These are phyloP conservation scores for Rhytidiadelphus loreus DNA, from an alignment of 225 moss, liverwort and hornwort genomes.

Conservation along the genomic window DNA sequence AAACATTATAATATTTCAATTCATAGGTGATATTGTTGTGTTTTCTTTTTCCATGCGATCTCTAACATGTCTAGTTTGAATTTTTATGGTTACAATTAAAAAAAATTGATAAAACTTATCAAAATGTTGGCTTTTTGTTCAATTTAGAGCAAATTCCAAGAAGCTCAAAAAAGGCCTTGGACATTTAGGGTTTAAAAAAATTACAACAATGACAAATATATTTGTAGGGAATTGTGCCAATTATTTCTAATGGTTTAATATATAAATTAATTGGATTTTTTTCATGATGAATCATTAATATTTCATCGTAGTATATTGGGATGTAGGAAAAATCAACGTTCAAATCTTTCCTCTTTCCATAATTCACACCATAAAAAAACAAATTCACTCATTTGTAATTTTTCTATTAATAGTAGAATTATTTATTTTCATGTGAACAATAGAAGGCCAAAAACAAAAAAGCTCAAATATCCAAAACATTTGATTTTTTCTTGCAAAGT, in stretches of 20 bases:
- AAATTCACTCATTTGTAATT: neutral
- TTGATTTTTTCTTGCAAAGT: neutral
- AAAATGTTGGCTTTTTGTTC: too few relatives aligned
- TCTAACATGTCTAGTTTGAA: too few relatives aligned
- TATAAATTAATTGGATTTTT: neutral
- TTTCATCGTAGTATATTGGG: fast-evolving
- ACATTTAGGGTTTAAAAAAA: too few relatives aligned
- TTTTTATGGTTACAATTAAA: too few relatives aligned
- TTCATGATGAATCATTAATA: neutral
- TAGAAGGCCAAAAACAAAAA: neutral
- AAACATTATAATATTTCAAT: too few relatives aligned
- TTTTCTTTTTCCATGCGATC: too few relatives aligned
- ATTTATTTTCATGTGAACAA: neutral
- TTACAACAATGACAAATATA: neutral
- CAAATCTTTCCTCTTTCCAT: neutral
- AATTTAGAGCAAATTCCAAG: too few relatives aligned
- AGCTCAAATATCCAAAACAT: fast-evolving
- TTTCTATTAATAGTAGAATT: neutral
- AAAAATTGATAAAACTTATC: too few relatives aligned
- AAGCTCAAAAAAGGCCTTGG: too few relatives aligned
- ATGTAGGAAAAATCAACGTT: neutral
- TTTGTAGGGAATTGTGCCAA: neutral
- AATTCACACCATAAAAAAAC: neutral
- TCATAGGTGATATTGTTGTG: too few relatives aligned
- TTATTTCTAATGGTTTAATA: neutral